A percentile compares a stretch with the other conserved stretches of the same genome.
Conservation (phyloP, 306 rosid species). For the Styphnolobium japonicum region DNA sequence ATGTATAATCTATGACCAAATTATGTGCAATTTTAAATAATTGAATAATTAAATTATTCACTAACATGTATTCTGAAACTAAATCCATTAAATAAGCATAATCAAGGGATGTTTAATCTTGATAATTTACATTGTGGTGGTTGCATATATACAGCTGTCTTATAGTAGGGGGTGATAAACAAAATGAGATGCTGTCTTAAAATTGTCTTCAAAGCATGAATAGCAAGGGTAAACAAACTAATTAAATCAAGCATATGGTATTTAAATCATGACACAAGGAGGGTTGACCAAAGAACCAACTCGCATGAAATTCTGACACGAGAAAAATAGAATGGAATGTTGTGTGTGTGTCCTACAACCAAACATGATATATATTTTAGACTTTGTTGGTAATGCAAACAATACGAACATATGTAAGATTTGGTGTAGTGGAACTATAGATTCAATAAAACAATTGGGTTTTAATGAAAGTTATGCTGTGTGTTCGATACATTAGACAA, state of each 20-base stretch:
- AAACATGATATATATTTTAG: constrained; percentile 12
- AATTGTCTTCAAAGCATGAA: constrained; percentile 38
- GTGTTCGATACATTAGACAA: background rate
- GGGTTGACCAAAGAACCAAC: constrained; percentile 39
- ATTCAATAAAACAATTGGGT: constrained; percentile 20
- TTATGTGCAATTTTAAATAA: too few species aligned
- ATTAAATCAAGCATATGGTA: background rate
- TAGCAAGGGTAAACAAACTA: constrained; percentile 23
- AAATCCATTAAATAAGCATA: background rate
- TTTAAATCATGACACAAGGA: constrained; percentile 9
- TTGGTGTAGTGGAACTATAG: background rate
- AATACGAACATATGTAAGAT: constrained; percentile 27
- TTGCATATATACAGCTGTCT: constrained; percentile 30
- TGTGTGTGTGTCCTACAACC: constrained; percentile 25
- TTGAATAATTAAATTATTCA: background rate
- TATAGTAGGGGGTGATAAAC: constrained; percentile 13
- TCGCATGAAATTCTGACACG: constrained; percentile 9
- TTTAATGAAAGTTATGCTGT: background rate
- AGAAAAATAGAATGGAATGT: constrained; percentile 32
- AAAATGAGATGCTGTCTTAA: constrained; percentile 23
- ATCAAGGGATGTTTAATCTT: background rate
- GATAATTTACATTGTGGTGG: background rate
- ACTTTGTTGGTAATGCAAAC: constrained; percentile 24
- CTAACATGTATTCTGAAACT: background rate
- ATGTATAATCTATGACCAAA: too few species aligned